Conservation (phyloP, 2,329 filamentous ascomycete species). For the Diaporthe ampelina region DNA sequence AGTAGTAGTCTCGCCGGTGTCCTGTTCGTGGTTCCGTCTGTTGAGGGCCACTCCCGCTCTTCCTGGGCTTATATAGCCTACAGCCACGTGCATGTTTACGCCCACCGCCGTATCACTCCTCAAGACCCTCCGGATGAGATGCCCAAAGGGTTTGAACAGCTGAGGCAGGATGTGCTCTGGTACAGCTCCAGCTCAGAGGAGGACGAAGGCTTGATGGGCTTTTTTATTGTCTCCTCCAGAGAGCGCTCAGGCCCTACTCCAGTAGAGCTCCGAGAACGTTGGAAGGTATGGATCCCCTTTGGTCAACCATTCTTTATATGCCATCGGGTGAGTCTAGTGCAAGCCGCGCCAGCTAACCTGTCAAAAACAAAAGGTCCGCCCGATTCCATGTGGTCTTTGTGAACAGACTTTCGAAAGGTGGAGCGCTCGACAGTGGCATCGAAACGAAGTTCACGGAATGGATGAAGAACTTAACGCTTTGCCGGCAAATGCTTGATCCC, state of each 20-base stretch:
- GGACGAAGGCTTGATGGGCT: constrained; percentile 7
- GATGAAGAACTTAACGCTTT: not conserved
- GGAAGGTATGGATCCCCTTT: not conserved
- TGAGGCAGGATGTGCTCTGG: not conserved
- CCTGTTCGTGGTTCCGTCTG: not conserved
- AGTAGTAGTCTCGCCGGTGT: not conserved
- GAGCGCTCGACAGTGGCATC: not conserved
- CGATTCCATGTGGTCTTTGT: not conserved
- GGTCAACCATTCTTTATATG: not conserved
- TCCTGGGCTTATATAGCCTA: constrained; percentile 11
- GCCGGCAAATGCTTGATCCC: not conserved
- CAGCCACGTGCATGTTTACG: not conserved
- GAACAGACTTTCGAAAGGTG: not conserved
- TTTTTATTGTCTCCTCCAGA: not conserved
- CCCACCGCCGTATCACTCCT: not conserved
- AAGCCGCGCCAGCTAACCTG: not conserved
- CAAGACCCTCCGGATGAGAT: not conserved
- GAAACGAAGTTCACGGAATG: not conserved
- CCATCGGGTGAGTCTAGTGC: not conserved
- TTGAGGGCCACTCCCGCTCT: not conserved
- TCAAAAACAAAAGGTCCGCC: not conserved
- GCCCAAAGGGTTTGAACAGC: not conserved
- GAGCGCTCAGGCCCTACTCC: not conserved
- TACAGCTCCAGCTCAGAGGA: not conserved
- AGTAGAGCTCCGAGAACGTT: not conserved